Conservation (phyloP, 2,329 filamentous ascomycete species). For the Phyllosticta paracitricarpa region DNA sequence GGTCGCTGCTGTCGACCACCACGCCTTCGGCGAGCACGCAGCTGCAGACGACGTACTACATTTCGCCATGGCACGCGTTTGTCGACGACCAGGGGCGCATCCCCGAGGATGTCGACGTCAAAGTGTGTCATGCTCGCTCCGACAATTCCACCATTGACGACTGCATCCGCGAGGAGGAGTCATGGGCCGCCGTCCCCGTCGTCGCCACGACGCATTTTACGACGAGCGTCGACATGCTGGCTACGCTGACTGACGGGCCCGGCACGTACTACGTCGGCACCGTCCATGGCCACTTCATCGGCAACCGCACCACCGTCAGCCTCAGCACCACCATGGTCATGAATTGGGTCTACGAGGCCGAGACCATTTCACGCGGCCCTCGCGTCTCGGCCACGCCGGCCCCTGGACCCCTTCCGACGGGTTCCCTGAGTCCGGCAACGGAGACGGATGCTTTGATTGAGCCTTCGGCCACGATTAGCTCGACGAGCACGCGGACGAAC, state of each 20-base stretch:
- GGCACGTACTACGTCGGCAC: slow-evolving; percentile 30
- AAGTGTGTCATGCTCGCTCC: slow-evolving; percentile 28
- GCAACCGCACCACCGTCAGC: slow-evolving; percentile 28
- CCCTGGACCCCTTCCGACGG: neutral
- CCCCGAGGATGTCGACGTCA: slow-evolving; percentile 31
- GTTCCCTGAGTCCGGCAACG: neutral
- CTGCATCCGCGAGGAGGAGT: slow-evolving; percentile 33
- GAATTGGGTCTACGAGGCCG: slow-evolving; percentile 26
- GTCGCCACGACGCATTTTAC: slow-evolving; percentile 28
- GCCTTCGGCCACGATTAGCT: neutral
- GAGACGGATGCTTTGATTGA: neutral
- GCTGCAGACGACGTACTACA: slow-evolving; percentile 33
- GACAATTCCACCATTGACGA: slow-evolving; percentile 25
- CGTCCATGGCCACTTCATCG: slow-evolving; percentile 28
- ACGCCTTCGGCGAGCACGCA: slow-evolving; percentile 30
- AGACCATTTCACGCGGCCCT: slow-evolving; percentile 19
- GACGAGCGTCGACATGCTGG: slow-evolving; percentile 29
- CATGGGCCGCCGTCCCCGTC: slow-evolving; percentile 32
- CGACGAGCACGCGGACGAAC: slow-evolving; percentile 3
- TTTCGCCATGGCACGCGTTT: slow-evolving; percentile 35
- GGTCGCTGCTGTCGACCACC: slow-evolving; percentile 14
- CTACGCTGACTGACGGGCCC: slow-evolving; percentile 24
- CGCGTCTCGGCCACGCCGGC: neutral
- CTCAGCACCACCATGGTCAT: slow-evolving; percentile 30
- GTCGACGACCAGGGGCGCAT: slow-evolving; percentile 23